Conservation (phyloP, 306 rosid species). For the Rosa rugosa region DNA sequence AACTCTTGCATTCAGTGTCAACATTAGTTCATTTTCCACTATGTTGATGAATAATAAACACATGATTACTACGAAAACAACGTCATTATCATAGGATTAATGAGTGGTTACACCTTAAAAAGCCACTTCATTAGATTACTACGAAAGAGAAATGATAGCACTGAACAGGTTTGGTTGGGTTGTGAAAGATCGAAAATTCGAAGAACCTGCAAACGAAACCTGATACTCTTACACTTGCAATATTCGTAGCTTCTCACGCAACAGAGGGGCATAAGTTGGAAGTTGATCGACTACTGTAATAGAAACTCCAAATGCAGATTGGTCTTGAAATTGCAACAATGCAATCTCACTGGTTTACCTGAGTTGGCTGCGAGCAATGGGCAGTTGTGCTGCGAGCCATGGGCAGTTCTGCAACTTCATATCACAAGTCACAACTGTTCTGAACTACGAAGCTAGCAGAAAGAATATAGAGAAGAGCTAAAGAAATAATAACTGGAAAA, state of each 20-base stretch:
- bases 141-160: too few relatives aligned
- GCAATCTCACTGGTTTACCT: neutral
- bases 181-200: too few relatives aligned
- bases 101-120: too few relatives aligned
- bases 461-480: neutral
- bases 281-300: too few relatives aligned
- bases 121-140: too few relatives aligned
- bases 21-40: too few relatives aligned
- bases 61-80: too few relatives aligned
- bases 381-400: neutral
- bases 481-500: neutral
- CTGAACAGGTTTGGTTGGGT: neutral
- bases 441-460: neutral
- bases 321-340: neutral
- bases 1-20: too few relatives aligned
- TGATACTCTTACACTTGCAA: neutral
- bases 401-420: neutral
- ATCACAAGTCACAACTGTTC: neutral
- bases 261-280: neutral
- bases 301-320: neutral
- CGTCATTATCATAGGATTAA: too few relatives aligned
- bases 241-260: neutral
- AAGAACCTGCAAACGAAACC: neutral
- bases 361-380: neutral
- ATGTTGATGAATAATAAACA: too few relatives aligned